Evolutionary conservation across 768 basidiomycete genomes (phyloP).

Genomic region (Hemileccinum impolitum): DNA sequence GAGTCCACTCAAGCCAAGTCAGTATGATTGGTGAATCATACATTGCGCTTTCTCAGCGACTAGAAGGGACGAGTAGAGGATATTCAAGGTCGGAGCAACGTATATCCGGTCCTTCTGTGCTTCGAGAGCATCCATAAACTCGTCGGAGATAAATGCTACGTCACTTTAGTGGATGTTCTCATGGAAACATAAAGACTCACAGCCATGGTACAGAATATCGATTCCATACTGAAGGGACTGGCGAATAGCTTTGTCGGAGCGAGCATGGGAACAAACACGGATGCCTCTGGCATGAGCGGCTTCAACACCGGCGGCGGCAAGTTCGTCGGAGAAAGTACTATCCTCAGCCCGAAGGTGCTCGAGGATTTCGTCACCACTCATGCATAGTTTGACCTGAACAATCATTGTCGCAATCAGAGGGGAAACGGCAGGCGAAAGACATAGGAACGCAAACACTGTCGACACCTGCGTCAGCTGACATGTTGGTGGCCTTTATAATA

Average conservation of each 20-base stretch:
- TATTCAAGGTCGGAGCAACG: conserved; percentile 34
- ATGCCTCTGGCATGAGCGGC: conserved; percentile 34
- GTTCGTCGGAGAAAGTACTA: conserved; percentile 33
- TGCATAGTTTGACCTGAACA: conserved; percentile 32
- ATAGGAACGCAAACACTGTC: conserved; percentile 15
- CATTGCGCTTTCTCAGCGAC: conserved; percentile 28
- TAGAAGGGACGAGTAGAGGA: conserved; percentile 22
- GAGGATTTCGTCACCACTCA: conserved; percentile 37
- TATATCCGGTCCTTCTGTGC: conserved; percentile 34
- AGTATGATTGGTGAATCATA: background rate
- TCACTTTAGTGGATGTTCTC: conserved; percentile 6
- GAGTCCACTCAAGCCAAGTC: background rate
- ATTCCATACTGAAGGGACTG: conserved; percentile 37
- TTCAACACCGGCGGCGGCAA: conserved; percentile 34
- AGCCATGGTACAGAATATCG: conserved; percentile 31
- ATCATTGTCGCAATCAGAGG: background rate
- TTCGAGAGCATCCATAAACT: conserved; percentile 34
- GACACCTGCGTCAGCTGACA: conserved; percentile 24
- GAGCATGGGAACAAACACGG: conserved; percentile 37
- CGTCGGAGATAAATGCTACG: conserved; percentile 34
- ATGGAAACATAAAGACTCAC: conserved; percentile 8
- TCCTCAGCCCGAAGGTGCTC: conserved; percentile 34
- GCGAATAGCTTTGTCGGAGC: conserved; percentile 31
- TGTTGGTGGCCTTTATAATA: conserved; percentile 22
- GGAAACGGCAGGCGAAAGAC: background rate